Evolutionary conservation across 2,329 filamentous ascomycete genomes (phyloP).

Genomic region (Epichloe aotearoae): DNA sequence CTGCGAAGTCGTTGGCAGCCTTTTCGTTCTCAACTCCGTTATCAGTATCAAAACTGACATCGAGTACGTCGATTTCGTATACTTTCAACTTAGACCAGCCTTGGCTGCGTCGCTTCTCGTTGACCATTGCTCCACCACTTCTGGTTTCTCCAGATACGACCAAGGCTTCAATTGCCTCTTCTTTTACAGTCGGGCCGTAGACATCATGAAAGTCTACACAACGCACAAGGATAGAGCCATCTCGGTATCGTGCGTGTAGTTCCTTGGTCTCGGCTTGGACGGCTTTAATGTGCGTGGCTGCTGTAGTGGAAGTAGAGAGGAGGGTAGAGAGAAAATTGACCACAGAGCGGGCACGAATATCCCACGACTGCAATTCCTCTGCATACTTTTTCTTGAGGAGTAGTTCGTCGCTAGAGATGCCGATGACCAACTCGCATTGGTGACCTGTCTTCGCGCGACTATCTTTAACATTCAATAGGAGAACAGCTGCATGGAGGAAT

Average conservation of each 20-base stretch:
- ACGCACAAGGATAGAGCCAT: constrained; percentile 50
- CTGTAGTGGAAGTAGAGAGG: constrained; percentile 25
- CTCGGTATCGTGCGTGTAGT: constrained; percentile 38
- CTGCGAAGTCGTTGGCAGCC: constrained; percentile 48
- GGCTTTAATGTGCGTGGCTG: constrained; percentile 5
- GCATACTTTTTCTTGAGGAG: constrained; percentile 82
- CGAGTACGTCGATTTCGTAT: constrained; percentile 82
- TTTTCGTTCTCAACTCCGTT: constrained; percentile 22
- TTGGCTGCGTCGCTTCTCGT: constrained; percentile 62
- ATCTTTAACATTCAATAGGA: constrained; percentile 31
- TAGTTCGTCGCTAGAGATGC: constrained; percentile 78
- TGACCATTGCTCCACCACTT: constrained; percentile 71
- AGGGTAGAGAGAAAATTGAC: constrained; percentile 61
- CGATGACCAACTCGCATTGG: constrained; percentile 56
- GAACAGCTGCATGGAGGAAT: constrained; percentile 74
- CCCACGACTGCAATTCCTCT: constrained; percentile 70
- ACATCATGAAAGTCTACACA: constrained; percentile 79
- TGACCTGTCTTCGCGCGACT: background rate
- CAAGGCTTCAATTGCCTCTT: constrained; percentile 63
- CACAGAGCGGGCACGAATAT: constrained; percentile 53
- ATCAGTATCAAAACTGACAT: constrained; percentile 37
- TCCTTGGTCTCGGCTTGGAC: constrained; percentile 11
- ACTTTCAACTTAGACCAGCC: constrained; percentile 66
- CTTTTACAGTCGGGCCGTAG: constrained; percentile 81
- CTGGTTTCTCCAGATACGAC: constrained; percentile 84